Evolutionary conservation across 805 yeast species (phyloP), one percentile per base, ranked within the genome.

Genomic region (Danielia reshetovae): DNA sequence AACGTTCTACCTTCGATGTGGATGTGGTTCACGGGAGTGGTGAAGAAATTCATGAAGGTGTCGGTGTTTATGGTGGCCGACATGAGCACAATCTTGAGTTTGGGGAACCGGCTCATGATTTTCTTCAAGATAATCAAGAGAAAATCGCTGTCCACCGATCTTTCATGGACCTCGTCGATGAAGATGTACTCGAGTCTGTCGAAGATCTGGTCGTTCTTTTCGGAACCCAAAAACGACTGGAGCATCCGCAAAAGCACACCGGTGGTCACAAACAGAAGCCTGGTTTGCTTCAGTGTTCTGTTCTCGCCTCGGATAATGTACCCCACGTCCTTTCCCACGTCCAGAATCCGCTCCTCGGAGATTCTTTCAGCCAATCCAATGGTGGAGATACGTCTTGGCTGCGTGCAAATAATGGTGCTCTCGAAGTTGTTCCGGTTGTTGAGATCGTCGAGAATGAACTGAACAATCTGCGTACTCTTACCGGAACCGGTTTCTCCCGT

Each of bases 401-500:
- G 97, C 0, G 97, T 88, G 59, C 96, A 88, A 1, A 90, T 64
- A 4, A 90, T 83, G 25, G 70, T 73, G 3, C 82, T 71, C 16
- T 61, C 56, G 42, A 70, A 80, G 41, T 74, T 75, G 0, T 73
- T 72, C 9, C 59, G 53, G 0, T 60, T 29, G 31, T 74, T 68
- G 39, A 85, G 50, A 25, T 78, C 68, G 54, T 90, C 97, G 12
- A 90, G 60, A 14, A 90, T 65, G 46, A 88, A 90, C 55, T 90
- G 98, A 5, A 87, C 96, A 4, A 86, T 77, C 55, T 90, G 98
- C 0, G 98, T 90, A 1, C 96, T 86, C 53, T 90, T 90, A 47
- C 97, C 97, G 1, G 97, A 89, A 48, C 97, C 97, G 0, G 97
- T 90, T 56, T 93, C 98, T 55, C 97, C 98, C 2, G 97, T 90